Percentiles rank a stretch among this genome's conserved stretches.
These are phyloP conservation scores for Thielaviopsis musarum DNA, from an alignment of 2,329 filamentous ascomycete species.

Conservation along the genomic window DNA sequence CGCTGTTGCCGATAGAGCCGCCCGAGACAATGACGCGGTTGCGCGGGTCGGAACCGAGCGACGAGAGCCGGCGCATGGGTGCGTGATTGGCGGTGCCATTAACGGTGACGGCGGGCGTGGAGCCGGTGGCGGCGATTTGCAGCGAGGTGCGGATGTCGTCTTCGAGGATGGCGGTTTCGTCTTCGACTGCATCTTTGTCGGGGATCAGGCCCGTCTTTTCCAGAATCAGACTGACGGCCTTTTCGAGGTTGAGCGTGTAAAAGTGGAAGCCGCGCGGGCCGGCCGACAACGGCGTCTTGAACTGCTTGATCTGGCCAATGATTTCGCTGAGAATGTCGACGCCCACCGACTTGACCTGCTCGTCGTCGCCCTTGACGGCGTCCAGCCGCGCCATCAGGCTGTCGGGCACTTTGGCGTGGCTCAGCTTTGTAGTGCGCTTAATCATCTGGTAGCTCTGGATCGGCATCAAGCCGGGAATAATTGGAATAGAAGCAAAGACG, in stretches of 20 bases:
- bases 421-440: conserved; percentile 82
- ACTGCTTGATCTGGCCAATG: conserved; percentile 55
- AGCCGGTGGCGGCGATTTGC: conserved; percentile 23
- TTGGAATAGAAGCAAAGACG: conserved; percentile 68
- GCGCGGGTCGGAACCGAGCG: conserved; percentile 66
- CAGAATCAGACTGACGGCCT: conserved; percentile 83
- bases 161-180: conserved; percentile 21
- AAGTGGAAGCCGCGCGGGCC: conserved; percentile 75
- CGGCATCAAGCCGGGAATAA: conserved; percentile 92
- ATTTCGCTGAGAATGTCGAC: conserved; percentile 75
- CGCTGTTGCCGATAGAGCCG: conserved; percentile 38
- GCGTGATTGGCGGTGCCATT: conserved; percentile 20
- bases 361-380: conserved; percentile 60
- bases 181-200: conserved; percentile 20
- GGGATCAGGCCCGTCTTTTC: conserved; percentile 77
- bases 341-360: conserved; percentile 62
- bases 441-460: conserved; percentile 96
- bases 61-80: conserved; percentile 49
- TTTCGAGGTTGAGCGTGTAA: conserved; percentile 92
- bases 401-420: conserved; percentile 67
- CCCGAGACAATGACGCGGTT: conserved; percentile 74
- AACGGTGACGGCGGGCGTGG: conserved; percentile 25
- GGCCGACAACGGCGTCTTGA: neutral
- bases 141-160: conserved; percentile 13
- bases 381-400: conserved; percentile 54